Evolutionary conservation across 2,329 filamentous ascomycete genomes (phyloP), one percentile per base, ranked within the genome.

Genomic region (Clonostachys rhizophaga): DNA sequence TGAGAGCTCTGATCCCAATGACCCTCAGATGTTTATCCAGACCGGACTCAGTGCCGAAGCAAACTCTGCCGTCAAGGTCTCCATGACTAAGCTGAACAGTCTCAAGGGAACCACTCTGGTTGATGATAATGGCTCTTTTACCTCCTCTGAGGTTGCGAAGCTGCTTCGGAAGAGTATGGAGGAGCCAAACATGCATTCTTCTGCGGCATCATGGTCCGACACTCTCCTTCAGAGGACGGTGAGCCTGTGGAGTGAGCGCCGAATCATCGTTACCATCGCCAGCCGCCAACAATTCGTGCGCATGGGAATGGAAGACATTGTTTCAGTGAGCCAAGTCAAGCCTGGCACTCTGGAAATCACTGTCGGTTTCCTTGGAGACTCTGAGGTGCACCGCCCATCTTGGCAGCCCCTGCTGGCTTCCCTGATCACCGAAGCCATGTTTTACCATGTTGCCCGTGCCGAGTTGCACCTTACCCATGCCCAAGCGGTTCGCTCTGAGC

Each of bases 381-480:
- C 54, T 5, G 61, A 64, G 42, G 46, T 59, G 10, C 52, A 47
- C 2, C 40, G 53, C 14, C 42, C 55, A 2, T 53, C 58, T 0
- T 63, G 61, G 61, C 51, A 59, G 37, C 52, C 55, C 8, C 51
- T 60, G 3, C 46, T 57, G n/a, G 50, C 51, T 5, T 50, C 47
- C 13, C 48, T 60, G 16, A 41, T 54, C 12, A 51, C 62, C 5
- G 65, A 67, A 49, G 58, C 58, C 5, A 54, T 67, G n/a, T 49
- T 68, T 5, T 65, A 67, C 47, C 64, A 68, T 45, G 57, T 58
- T 6, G 57, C 62, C 5, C 56, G 62, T 9, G 55, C 58, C 4
- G 53, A 58, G 17, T 50, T 64, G 18, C 49, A 54, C 5, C 50
- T 64, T 9, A 51, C 54, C 6, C 55, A 61, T 20, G 49, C 51